Evolutionary conservation across 1,139 yeast genomes (phyloP), one percentile per base, ranked within the genome.

Genomic region (Debaryomyces coudertii): DNA sequence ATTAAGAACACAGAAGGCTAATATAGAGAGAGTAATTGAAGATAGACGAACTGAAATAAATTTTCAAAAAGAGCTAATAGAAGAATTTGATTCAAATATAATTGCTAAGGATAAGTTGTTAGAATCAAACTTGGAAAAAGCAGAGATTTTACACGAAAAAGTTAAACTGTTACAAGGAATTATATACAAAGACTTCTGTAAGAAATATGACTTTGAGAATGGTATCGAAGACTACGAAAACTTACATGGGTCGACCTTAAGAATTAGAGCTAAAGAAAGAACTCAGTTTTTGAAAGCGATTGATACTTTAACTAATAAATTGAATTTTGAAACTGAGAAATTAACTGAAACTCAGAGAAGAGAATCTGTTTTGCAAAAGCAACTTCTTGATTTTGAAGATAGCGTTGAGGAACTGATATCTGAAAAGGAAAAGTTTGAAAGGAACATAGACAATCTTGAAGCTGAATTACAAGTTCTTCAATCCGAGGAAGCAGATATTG

Each of bases 191-290:
- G 73, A 63, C 0, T 86, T 90, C 56, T 85, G 90, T 49, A 48
- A 61, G 1, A 71, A 67, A 45, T 68, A 83, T 48, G 80, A 81
- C 0, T 80, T 87, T 55, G 55, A 57, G 6, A 68, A 74, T 51
- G 75, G 74, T 36, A 81, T 88, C 39, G 73, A 75, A 44, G 90
- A 84, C 39, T 89, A 85, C 59, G 96, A 89, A 61, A 71, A 69
- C 39, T 69, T 79, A 22, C 89, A 86, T 48, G 92, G 93, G 8
- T 71, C 82, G 2, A 68, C 81, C 9, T 60, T 81, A 48, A 77
- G 90, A 58, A 74, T 76, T 36, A 78, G 83, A 47, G 76, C 87
- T 1, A 83, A 80, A 53, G 90, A 87, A 60, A 73, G 85, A 45
- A 72, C 87, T 2, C 83, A 82, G 53, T 80, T 77, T 52, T 68